phyloP scores from a whole-genome alignment of 495 filamentous ascomycete species.

The Immersiella caudata region DNA sequence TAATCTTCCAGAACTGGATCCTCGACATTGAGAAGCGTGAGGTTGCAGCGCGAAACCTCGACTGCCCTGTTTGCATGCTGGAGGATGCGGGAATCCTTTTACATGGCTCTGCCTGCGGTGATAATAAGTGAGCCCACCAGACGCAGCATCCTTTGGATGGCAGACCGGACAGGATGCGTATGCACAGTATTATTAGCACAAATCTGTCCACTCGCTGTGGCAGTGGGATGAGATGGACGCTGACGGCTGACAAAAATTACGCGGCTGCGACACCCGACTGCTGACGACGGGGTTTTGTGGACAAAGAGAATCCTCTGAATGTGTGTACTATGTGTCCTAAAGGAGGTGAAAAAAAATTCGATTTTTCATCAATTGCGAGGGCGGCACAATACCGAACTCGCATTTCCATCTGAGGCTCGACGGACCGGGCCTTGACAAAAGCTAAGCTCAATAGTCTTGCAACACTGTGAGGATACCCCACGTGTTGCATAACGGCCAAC shows the following conservation, averaged over 20 bases:
- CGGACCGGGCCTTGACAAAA: neutral
- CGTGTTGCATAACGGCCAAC: neutral
- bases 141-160: neutral
- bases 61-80: constrained; percentile 1
- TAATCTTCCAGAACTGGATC: constrained; percentile 15
- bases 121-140: neutral
- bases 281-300: neutral
- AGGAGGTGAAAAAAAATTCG: neutral
- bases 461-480: neutral
- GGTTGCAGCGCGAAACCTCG: neutral
- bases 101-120: neutral
- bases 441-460: neutral
- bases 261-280: neutral
- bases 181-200: constrained; percentile 5
- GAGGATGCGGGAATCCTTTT: neutral
- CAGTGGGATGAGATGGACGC: neutral
- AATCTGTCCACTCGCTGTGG: neutral
- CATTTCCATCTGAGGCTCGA: neutral
- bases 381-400: neutral
- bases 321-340: neutral
- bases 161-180: neutral
- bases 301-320: neutral
- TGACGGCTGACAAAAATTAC: constrained; percentile 2
- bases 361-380: neutral
- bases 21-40: constrained; percentile 4